A percentile compares a stretch with the other conserved stretches of the same genome.
Evolutionary conservation across 257 asterid species (phyloP).

Genomic region (Nicotiana knightiana): DNA sequence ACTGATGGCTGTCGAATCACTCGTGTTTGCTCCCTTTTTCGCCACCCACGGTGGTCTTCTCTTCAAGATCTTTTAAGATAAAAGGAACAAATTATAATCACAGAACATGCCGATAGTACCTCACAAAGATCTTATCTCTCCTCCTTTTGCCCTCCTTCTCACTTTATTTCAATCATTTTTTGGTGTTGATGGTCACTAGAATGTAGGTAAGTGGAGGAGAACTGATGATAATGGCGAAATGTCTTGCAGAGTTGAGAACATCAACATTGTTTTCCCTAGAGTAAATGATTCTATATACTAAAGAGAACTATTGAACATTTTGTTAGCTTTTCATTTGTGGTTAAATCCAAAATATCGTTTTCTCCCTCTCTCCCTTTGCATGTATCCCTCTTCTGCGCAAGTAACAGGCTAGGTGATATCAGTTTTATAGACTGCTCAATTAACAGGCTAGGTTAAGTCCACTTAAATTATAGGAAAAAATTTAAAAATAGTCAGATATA

Average conservation of each 20-base stretch:
- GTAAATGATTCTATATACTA: not conserved
- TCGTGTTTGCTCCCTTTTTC: slow-evolving; percentile 56
- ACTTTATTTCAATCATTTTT: not conserved
- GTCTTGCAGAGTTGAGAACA: not conserved
- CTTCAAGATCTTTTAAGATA: slow-evolving; percentile 26
- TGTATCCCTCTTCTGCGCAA: too few species aligned
- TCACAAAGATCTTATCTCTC: not conserved
- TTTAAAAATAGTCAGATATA: too few species aligned
- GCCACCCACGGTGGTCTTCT: slow-evolving; percentile 65
- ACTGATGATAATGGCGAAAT: not conserved
- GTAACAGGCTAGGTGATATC: too few species aligned
- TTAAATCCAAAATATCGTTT: too few species aligned
- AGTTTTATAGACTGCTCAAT: too few species aligned
- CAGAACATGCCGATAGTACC: too few species aligned
- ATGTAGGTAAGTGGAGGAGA: not conserved
- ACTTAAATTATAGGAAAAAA: too few species aligned
- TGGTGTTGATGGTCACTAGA: not conserved
- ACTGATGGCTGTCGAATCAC: slow-evolving; percentile 58
- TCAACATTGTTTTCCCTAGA: not conserved
- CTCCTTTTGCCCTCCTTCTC: not conserved
- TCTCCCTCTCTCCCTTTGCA: too few species aligned
- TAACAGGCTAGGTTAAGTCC: too few species aligned
- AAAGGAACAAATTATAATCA: not conserved
- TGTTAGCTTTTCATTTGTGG: not conserved
- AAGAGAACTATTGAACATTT: not conserved